These are phyloP conservation scores for Podospora pseudoanserina DNA, from an alignment of 495 filamentous ascomycete genomes.

Conservation along the genomic window DNA sequence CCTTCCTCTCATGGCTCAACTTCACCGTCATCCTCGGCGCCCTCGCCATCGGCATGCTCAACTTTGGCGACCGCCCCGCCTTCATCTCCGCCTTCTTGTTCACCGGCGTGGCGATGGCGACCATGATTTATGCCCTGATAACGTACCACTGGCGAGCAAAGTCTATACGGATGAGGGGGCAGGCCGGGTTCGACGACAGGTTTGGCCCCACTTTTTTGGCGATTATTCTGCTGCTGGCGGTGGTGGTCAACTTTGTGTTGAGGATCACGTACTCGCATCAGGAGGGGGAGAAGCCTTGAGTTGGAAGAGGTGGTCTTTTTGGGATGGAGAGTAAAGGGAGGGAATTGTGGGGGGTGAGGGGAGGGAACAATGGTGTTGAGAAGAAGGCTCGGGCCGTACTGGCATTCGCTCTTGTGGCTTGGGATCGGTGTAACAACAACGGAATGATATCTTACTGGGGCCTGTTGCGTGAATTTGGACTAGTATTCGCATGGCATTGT, in stretches of 20 bases:
- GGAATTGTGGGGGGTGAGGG: neutral
- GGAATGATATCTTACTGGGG: neutral
- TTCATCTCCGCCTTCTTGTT: constrained; percentile 91
- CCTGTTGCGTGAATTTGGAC: neutral
- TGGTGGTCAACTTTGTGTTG: constrained; percentile 91
- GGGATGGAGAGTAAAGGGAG: neutral
- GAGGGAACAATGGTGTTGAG: neutral
- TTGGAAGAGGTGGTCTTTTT: neutral
- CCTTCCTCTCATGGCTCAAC: constrained; percentile 98
- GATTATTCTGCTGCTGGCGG: constrained; percentile 75
- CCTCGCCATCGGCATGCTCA: constrained; percentile 90
- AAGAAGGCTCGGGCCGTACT: neutral
- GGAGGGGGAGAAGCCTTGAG: constrained; percentile 31
- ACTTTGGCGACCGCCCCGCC: constrained; percentile 92
- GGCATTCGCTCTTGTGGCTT: neutral
- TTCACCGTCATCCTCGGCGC: constrained; percentile 97
- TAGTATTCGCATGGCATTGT: constrained; percentile 7
- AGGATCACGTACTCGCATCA: constrained; percentile 58
- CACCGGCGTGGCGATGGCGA: constrained; percentile 88
- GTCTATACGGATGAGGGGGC: constrained; percentile 83
- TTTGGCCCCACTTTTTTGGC: constrained; percentile 89
- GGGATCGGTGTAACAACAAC: neutral
- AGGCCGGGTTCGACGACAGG: constrained; percentile 93
- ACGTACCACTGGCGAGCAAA: constrained; percentile 97
- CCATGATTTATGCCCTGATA: constrained; percentile 91